Conservation (phyloP, 257 asterid species). For the Misopates orontium region DNA sequence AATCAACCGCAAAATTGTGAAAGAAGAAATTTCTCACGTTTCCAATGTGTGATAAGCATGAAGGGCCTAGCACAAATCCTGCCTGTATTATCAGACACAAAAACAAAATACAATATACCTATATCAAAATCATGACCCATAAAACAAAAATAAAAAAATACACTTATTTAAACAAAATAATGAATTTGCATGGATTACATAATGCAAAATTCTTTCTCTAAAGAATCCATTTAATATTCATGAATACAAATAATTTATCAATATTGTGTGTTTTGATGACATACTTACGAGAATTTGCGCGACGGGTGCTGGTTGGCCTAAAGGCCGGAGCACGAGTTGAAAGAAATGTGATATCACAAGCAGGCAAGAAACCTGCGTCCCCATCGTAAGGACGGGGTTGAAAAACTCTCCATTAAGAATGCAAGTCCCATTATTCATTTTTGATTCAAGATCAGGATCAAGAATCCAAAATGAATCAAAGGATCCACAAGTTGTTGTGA, state of each 20-base stretch:
- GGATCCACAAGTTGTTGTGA: too few species aligned
- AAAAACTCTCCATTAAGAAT: slow-evolving; percentile 47
- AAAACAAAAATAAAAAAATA: background rate
- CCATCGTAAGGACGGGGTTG: slow-evolving; percentile 85
- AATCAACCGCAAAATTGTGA: slow-evolving; percentile 54
- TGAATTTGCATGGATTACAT: background rate
- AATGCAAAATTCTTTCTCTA: background rate
- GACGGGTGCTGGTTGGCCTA: slow-evolving; percentile 89
- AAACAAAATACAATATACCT: too few species aligned
- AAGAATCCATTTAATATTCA: background rate
- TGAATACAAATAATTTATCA: background rate
- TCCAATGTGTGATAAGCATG: slow-evolving; percentile 65
- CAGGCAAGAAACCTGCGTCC: slow-evolving; percentile 76
- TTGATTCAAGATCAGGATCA: slow-evolving; percentile 9
- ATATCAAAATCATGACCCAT: slow-evolving; percentile 2
- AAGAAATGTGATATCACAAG: slow-evolving; percentile 91
- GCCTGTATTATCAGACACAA: slow-evolving; percentile 66
- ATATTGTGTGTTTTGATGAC: slow-evolving; percentile 47
- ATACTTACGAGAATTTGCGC: slow-evolving; percentile 98
- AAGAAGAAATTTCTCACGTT: slow-evolving; percentile 57
- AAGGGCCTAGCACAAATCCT: slow-evolving; percentile 90
- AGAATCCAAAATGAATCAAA: slow-evolving; percentile 18
- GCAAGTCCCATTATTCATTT: slow-evolving; percentile 43
- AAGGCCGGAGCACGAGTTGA: slow-evolving; percentile 78
- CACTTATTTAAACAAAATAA: background rate